Evolutionary conservation across 2,329 filamentous ascomycete species (phyloP).

Genomic region (Ceratocystis cubensis): DNA sequence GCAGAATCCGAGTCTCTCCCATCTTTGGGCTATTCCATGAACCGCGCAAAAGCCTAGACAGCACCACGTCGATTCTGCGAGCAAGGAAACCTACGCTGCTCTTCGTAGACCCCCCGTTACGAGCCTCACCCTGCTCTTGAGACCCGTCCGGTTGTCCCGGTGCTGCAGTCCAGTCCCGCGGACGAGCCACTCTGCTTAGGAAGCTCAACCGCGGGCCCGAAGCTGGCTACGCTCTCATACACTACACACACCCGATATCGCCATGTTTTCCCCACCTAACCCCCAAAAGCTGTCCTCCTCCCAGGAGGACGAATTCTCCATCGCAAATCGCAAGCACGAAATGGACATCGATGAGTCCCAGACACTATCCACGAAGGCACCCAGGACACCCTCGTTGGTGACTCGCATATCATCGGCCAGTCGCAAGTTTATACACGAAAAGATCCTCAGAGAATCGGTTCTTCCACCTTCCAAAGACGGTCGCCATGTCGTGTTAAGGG

Average conservation of each 20-base stretch:
- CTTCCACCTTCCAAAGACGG: conserved; percentile 63
- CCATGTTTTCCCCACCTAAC: conserved; percentile 16
- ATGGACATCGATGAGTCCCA: conserved; percentile 11
- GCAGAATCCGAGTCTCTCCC: not conserved
- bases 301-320: conserved; percentile 19
- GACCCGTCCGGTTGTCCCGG: not conserved
- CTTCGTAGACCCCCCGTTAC: not conserved
- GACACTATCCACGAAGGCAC: too few relatives aligned
- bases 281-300: conserved; percentile 18
- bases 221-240: not conserved
- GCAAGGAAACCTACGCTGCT: not conserved
- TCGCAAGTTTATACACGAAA: conserved; percentile 29
- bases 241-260: not conserved
- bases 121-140: not conserved
- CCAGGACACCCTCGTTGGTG: not conserved
- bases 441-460: conserved; percentile 51
- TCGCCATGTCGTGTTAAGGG: conserved; percentile 34
- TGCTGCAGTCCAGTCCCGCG: not conserved
- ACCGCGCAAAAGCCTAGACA: not conserved
- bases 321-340: conserved; percentile 15
- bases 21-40: not conserved
- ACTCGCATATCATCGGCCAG: conserved; percentile 3
- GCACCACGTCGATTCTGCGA: not conserved
- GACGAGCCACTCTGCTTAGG: not conserved
- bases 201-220: not conserved